Base-by-base conservation (phyloP, 1,284 basidiomycete genomes). In the Fistulinella cinereoalba region DNA sequence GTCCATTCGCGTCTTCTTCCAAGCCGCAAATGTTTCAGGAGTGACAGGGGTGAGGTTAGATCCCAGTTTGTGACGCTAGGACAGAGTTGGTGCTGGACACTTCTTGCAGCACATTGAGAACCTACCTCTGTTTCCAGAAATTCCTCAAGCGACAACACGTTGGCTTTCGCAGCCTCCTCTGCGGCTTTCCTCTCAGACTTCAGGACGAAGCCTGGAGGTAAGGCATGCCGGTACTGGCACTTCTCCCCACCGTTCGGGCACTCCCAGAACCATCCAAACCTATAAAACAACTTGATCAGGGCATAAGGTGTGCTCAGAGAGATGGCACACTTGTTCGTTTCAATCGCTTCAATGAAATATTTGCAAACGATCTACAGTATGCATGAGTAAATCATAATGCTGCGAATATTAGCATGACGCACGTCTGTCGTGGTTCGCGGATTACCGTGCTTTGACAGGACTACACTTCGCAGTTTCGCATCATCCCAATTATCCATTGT, bases 401-500 rank as follows among this genome's bases (percentile, higher is more conserved):
- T 27, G 7, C 25, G 15, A 42, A 37, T 9, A 11, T 1, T 15
- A 29, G 23, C 25, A 53, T n/a, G 21, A 63, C 85, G 50, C 62
- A 92, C 91, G 66, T 97, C 94, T 37, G 96, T 99, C 3, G 87
- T 93, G 25, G 88, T 95, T 58, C 83, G 80, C 41, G 94, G 94
- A 68, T 97, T 97, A 27, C 92, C 92, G 47, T 81, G 76, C 69
- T 98, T 98, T 44, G 89, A 91, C 13, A 85, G 62, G 9, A 99
- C 90, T 49, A 99, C 97, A 22, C 73, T 80, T 41, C 84, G 77
- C 42, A 99, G 74, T 70, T 96, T 98, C 56, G 85, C 94, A 56
- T 98, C 90, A 71, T 98, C 94, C 96, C 96, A 99, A 57, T 77
- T 86, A 59, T 97, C 95, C 96, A 99, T 99, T 9, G 94, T 97